These are phyloP conservation scores for Leishmania guyanensis DNA, from an alignment of 208 protist genomes.

Conservation along the genomic window DNA sequence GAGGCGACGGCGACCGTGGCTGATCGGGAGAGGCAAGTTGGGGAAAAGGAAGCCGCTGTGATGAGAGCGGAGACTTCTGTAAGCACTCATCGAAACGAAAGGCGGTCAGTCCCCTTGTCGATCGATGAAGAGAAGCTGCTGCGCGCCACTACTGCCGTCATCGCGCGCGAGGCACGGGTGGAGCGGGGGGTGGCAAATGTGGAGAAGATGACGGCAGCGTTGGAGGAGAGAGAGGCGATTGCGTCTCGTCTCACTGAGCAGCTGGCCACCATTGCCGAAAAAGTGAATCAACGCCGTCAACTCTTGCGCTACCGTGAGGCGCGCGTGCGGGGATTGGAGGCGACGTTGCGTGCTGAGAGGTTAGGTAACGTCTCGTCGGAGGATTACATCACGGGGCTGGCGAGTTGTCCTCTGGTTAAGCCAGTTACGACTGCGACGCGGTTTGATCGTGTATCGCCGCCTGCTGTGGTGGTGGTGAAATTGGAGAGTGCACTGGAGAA, in stretches of 20 bases:
- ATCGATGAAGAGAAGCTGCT: slow-evolving; percentile 23
- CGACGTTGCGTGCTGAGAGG: neutral
- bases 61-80: neutral
- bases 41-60: slow-evolving; percentile 6
- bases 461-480: slow-evolving; percentile 8
- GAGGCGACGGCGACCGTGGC: slow-evolving; percentile 24
- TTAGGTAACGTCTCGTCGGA: neutral
- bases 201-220: slow-evolving; percentile 19
- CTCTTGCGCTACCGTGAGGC: slow-evolving; percentile 26
- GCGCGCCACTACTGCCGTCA: slow-evolving; percentile 18
- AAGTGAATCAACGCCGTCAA: slow-evolving; percentile 39
- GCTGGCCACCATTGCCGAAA: slow-evolving; percentile 61
- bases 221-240: slow-evolving; percentile 48
- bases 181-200: slow-evolving; percentile 30
- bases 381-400: neutral
- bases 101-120: neutral
- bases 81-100: neutral
- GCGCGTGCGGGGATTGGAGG: slow-evolving; percentile 6
- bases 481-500: slow-evolving; percentile 34
- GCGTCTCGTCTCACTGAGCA: slow-evolving; percentile 44
- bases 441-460: neutral
- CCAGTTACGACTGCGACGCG: neutral
- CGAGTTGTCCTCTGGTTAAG: neutral
- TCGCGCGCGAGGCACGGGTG: slow-evolving; percentile 35
- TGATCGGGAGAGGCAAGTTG: slow-evolving; percentile 13